Evolutionary conservation across 345 rosid genomes (phyloP), one percentile per base, ranked within the genome.

Genomic region (Hypericum perforatum): DNA sequence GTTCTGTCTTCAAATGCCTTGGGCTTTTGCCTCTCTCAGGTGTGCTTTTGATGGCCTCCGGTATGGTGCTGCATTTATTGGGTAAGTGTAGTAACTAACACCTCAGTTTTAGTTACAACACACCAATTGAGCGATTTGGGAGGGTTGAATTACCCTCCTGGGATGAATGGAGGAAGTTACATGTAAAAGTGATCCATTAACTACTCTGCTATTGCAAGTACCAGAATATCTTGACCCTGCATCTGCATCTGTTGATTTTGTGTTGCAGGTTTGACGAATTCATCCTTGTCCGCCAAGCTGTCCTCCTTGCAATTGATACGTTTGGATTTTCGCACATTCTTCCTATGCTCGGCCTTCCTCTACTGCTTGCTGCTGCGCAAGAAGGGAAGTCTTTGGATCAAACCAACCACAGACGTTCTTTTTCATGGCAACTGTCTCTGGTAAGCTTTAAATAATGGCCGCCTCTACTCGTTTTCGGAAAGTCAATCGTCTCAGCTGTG

Each of bases 1-100:
- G 39, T 3, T 22, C 32, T 22, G 32, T 22, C 32, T 4, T 22
- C 32, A 22, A 1, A 22, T 22, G 32, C 4, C 32, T 22, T 22
- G 32, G n/a, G 32, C 32, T 22, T 22, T 22, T 22, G 32, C 32
- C 4, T 22, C 1, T 22, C 61, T 60, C 74, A 81, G 92, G 98
- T 91, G 98, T 59, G 90, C 98, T 62, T 91, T 91, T 54, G 98
- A 87, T 74, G 98, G 98, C 61, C 90, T 91, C 45, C 87, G 86
- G 9, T 91, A 87, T 49, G 89, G 94, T 60, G 86, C 98, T 63
- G 98, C 98, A 46, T 91, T 91, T 78, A 67, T 81, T 40, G 98
- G 98, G 98, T 91, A 70, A 69, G 95, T 68, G 11, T 45, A 60
- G 41, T 8, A 10, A n/a, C n/a, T n/a, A n/a, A 41, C 32, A 22